phyloP scores from a whole-genome alignment of 305 asterid species.

The Salvia sclarea region DNA sequence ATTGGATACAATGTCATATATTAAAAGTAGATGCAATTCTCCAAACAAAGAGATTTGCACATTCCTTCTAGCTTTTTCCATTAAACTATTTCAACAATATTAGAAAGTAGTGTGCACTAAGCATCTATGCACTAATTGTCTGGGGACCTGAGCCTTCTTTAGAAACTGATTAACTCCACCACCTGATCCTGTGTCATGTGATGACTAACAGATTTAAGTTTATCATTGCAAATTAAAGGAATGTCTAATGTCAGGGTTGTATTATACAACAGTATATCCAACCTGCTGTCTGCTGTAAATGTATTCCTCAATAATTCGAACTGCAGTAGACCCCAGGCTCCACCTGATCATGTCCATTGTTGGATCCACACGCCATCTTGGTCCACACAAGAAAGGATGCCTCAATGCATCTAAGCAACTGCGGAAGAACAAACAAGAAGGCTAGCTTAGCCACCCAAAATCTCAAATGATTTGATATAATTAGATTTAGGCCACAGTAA shows the following conservation, averaged over 20 bases:
- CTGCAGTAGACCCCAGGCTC: conserved; percentile 93
- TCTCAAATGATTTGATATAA: not conserved
- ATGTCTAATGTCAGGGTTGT: not conserved
- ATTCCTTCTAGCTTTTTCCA: not conserved
- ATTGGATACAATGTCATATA: not conserved
- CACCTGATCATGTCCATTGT: conserved; percentile 90
- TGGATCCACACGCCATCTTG: conserved; percentile 86
- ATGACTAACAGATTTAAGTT: not conserved
- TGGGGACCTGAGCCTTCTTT: not conserved
- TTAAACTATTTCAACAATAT: not conserved
- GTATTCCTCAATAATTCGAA: conserved; percentile 92
- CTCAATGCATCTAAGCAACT: conserved; percentile 94
- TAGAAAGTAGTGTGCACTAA: not conserved
- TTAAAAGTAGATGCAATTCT: not conserved
- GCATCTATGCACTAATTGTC: not conserved
- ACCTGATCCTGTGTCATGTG: not conserved
- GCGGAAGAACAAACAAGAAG: conserved; percentile 27
- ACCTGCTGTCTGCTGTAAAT: conserved; percentile 94
- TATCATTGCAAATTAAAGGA: not conserved
- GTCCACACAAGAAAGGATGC: conserved; percentile 98
- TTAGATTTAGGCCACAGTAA: conserved; percentile 19
- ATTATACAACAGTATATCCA: not conserved
- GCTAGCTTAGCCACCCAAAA: conserved; percentile 12
- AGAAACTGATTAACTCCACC: not conserved
- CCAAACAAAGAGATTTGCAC: not conserved